phyloP scores from a whole-genome alignment of 305 asterid genomes.

The Fraxinus baroniana region DNA sequence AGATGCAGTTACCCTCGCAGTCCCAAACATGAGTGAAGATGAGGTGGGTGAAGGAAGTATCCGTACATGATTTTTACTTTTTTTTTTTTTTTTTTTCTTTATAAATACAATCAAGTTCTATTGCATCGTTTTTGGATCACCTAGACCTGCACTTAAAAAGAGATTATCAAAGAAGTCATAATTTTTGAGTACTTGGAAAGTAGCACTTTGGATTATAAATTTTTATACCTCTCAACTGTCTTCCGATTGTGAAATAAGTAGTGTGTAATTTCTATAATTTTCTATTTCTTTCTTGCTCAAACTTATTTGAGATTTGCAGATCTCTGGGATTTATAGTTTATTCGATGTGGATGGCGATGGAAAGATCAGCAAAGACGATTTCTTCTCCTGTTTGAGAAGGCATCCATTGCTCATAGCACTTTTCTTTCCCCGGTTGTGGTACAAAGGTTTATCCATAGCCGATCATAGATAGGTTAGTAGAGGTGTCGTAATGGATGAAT shows the following conservation, averaged over 20 bases:
- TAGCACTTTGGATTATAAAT: neutral
- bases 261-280: neutral
- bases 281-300: neutral
- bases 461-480: constrained; percentile 24
- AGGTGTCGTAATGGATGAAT: constrained; percentile 18
- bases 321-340: constrained; percentile 55
- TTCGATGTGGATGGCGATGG: constrained; percentile 67
- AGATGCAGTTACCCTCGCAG: constrained; percentile 45
- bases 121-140: neutral
- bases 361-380: constrained; percentile 68
- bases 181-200: neutral
- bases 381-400: constrained; percentile 53
- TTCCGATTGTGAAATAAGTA: neutral
- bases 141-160: neutral
- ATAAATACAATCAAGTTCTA: neutral
- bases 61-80: neutral
- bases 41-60: constrained; percentile 52
- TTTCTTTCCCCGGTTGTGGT: constrained; percentile 50
- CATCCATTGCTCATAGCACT: constrained; percentile 73
- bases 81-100: neutral
- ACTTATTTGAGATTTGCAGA: constrained; percentile 37
- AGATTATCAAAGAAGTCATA: neutral
- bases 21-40: constrained; percentile 45
- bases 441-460: constrained; percentile 21
- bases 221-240: neutral